Percentiles rank a stretch among this genome's conserved stretches.
Evolutionary conservation across 2,329 filamentous ascomycete species (phyloP).

Genomic region (Chaetomium strumarium): DNA sequence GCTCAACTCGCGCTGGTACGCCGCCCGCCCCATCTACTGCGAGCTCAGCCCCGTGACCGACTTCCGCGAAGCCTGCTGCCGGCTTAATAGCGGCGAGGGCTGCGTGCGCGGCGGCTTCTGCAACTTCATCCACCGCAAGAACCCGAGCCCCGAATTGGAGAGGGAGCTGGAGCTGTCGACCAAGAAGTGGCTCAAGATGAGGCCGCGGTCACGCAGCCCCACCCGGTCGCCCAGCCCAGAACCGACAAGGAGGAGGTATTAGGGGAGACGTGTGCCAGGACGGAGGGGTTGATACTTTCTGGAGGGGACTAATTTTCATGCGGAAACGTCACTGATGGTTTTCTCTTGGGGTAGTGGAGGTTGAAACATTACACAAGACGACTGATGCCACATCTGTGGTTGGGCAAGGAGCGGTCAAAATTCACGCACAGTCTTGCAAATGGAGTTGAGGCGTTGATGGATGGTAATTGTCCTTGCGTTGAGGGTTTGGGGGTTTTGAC

Average conservation of each 20-base stretch:
- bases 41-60: conserved; percentile 95
- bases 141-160: conserved; percentile 83
- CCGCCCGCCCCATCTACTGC: conserved; percentile 94
- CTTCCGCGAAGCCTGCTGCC: conserved; percentile 95
- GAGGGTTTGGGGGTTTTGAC: no score
- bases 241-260: conserved; percentile 67
- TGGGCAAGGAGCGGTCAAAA: no score
- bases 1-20: conserved; percentile 94
- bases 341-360: no score
- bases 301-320: background rate
- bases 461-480: no score
- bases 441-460: no score
- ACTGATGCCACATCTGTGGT: no score
- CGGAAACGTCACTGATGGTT: no score
- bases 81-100: conserved; percentile 88
- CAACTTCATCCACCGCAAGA: conserved; percentile 99
- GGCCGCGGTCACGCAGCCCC: conserved; percentile 75
- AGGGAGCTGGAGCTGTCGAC: conserved; percentile 79
- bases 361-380: no score
- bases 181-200: conserved; percentile 90
- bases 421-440: no score
- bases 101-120: conserved; percentile 96
- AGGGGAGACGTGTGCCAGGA: background rate
- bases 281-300: background rate
- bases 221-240: conserved; percentile 82